Conservation (phyloP, 148 eudicot species). For the Bassia scoparia region DNA sequence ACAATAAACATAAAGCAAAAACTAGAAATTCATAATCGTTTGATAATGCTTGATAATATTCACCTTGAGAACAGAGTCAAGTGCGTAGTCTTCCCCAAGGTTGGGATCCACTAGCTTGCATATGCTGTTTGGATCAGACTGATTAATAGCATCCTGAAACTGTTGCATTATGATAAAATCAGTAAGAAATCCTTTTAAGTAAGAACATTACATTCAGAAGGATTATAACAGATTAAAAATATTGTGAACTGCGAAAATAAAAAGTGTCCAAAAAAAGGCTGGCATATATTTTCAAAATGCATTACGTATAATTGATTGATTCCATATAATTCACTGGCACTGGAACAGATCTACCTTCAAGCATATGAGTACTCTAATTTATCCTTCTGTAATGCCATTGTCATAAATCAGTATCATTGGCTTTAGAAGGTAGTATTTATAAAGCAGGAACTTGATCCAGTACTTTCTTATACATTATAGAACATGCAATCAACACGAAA, state of each 20-base stretch:
- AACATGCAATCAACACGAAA: too few relatives aligned
- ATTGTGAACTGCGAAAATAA: not conserved
- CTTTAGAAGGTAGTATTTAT: not conserved
- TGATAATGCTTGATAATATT: not conserved
- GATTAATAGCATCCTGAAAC: conserved; percentile 55
- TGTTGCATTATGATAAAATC: conserved; percentile 19
- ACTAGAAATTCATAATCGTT: not conserved
- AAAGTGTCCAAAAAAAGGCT: not conserved
- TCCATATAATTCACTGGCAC: not conserved
- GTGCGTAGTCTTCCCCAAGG: conserved; percentile 58
- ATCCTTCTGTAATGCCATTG: not conserved
- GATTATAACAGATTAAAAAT: not conserved
- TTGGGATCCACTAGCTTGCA: conserved; percentile 56
- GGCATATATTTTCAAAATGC: not conserved
- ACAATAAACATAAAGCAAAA: not conserved
- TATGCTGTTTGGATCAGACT: conserved; percentile 53
- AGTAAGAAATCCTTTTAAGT: not conserved
- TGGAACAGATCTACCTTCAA: not conserved
- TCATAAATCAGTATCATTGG: not conserved
- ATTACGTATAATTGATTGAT: too few relatives aligned
- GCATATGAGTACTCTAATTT: too few relatives aligned
- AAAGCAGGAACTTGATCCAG: not conserved
- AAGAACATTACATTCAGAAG: not conserved
- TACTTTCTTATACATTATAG: too few relatives aligned
- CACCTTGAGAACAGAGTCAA: conserved; percentile 70